Evolutionary conservation across 129 eudicot species (phyloP).

Genomic region (Kitagawia praeruptora): DNA sequence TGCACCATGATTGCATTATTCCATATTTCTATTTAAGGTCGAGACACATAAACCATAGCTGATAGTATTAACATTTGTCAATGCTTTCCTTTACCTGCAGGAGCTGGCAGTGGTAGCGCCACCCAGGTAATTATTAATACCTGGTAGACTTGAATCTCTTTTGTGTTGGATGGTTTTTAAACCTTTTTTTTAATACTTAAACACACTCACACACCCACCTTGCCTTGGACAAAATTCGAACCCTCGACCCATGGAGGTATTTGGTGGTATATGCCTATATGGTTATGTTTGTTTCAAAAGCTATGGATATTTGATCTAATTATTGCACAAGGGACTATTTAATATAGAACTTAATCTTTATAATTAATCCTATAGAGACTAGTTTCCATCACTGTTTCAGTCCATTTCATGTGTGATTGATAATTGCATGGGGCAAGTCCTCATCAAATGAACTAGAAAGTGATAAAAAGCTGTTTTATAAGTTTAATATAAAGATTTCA

Average conservation of each 20-base stretch:
- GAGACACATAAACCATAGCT: no score
- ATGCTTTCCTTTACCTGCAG: conserved; percentile 21
- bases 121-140: conserved; percentile 27
- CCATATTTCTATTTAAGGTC: no score
- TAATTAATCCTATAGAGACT: background rate
- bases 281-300: background rate
- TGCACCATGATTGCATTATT: conserved; percentile 2
- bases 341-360: background rate
- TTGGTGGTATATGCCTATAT: background rate
- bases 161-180: background rate
- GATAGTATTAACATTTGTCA: background rate
- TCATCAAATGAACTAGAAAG: background rate
- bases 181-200: no score
- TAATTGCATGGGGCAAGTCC: background rate
- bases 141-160: background rate
- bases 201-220: no score
- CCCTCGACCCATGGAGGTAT: no score
- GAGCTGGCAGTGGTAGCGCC: conserved; percentile 26
- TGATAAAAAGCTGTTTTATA: background rate
- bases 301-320: background rate
- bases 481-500: background rate
- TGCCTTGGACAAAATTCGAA: no score
- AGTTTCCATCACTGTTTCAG: background rate
- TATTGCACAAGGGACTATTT: background rate
- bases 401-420: background rate